Evolutionary conservation across 1,284 basidiomycete genomes (phyloP).

Genomic region (Apiotrichum sp.): DNA sequence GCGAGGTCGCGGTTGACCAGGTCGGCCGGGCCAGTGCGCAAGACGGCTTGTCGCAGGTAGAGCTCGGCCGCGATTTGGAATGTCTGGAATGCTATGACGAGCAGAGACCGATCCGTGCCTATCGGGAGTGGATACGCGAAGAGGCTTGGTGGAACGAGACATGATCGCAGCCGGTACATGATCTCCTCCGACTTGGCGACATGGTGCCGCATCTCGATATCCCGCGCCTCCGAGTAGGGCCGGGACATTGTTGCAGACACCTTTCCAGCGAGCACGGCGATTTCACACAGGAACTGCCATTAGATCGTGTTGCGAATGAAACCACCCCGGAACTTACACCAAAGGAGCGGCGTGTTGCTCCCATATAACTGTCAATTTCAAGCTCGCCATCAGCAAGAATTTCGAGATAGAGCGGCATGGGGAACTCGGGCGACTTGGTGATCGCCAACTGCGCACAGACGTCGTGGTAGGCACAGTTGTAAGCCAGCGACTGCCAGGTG

Average conservation of each 20-base stretch:
- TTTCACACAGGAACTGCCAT: conserved; percentile 23
- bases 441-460: conserved; percentile 20
- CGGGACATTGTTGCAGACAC: conserved; percentile 7
- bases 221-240: conserved; percentile 3
- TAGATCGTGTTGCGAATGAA: neutral
- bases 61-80: conserved; percentile 30
- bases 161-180: conserved; percentile 3
- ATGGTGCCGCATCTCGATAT: conserved; percentile 3
- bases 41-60: conserved; percentile 30
- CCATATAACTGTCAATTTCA: conserved; percentile 30
- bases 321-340: conserved; percentile 10
- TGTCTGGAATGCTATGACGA: conserved; percentile 28
- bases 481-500: conserved; percentile 21
- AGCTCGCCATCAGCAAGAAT: conserved; percentile 20
- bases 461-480: conserved; percentile 32
- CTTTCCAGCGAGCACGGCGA: conserved; percentile 20
- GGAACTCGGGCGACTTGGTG: conserved; percentile 21
- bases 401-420: conserved; percentile 22
- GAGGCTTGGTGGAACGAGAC: conserved; percentile 7
- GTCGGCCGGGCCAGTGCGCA: conserved; percentile 20
- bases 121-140: conserved; percentile 15
- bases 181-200: conserved; percentile 9
- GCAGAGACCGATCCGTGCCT: conserved; percentile 15
- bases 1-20: conserved; percentile 28
- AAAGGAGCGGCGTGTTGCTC: conserved; percentile 24